Evolutionary conservation across 805 yeast species (phyloP).

Genomic region (Suhomyces sp.): DNA sequence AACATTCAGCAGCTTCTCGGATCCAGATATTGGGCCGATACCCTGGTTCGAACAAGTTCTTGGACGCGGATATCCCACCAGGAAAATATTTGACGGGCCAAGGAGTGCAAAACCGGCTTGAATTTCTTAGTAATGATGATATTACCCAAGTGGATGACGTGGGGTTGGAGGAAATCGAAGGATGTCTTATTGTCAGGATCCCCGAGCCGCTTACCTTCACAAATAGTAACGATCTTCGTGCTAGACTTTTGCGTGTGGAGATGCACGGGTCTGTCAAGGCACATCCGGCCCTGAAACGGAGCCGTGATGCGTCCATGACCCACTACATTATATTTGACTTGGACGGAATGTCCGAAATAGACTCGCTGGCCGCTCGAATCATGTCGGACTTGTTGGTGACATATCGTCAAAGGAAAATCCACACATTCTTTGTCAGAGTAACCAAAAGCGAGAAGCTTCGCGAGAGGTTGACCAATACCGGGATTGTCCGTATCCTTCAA

Average conservation of each 20-base stretch:
- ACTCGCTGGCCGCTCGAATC: slow-evolving; percentile 42
- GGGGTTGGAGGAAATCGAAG: slow-evolving; percentile 43
- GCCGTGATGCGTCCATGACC: slow-evolving; percentile 37
- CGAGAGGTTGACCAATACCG: slow-evolving; percentile 27
- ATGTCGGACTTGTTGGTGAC: slow-evolving; percentile 26
- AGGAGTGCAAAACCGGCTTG: slow-evolving; percentile 11
- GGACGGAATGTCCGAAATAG: slow-evolving; percentile 41
- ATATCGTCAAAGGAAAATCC: slow-evolving; percentile 31
- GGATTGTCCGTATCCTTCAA: slow-evolving; percentile 24
- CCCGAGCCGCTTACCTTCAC: slow-evolving; percentile 46
- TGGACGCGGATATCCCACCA: slow-evolving; percentile 37
- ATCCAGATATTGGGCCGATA: slow-evolving; percentile 76
- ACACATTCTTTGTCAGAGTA: slow-evolving; percentile 37
- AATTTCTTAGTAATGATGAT: slow-evolving; percentile 34
- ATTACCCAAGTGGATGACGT: slow-evolving; percentile 34
- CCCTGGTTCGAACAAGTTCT: slow-evolving; percentile 39
- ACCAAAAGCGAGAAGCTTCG: slow-evolving; percentile 24
- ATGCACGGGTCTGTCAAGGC: slow-evolving; percentile 43
- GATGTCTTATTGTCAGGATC: slow-evolving; percentile 41
- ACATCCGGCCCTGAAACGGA: slow-evolving; percentile 40
- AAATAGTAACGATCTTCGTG: slow-evolving; percentile 37
- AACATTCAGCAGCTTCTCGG: slow-evolving; percentile 75
- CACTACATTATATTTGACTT: slow-evolving; percentile 41
- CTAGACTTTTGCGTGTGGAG: slow-evolving; percentile 39
- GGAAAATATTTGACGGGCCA: not conserved